Percentiles rank a stretch among this genome's conserved stretches.
Conservation (phyloP, 2,329 filamentous ascomycete genomes). For the Fusarium clavum region DNA sequence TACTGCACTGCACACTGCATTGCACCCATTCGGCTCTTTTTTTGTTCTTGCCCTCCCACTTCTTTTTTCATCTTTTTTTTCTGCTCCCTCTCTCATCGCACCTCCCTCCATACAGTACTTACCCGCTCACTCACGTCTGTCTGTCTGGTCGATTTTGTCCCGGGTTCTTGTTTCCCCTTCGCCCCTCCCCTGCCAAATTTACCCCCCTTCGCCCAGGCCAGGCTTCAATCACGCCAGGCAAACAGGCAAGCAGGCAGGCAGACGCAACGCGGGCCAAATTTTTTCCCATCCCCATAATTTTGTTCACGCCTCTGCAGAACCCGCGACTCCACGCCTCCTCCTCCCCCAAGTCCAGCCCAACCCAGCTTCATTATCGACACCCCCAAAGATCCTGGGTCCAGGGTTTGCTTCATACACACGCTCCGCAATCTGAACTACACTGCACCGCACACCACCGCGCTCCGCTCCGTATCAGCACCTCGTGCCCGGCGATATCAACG, state of each 20-base stretch:
- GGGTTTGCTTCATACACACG: slow-evolving; percentile 47
- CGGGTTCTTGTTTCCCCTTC: slow-evolving; percentile 46
- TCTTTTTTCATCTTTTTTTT: slow-evolving; percentile 12
- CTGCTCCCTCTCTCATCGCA: slow-evolving; percentile 25
- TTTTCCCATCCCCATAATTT: slow-evolving; percentile 45
- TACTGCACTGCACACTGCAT: slow-evolving; percentile 12
- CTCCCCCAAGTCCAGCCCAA: slow-evolving; percentile 49
- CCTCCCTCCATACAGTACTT: slow-evolving; percentile 16
- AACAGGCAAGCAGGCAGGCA: slow-evolving; percentile 22
- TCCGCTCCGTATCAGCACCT: slow-evolving; percentile 42
- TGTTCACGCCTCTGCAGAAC: slow-evolving; percentile 52
- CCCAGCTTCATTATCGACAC: slow-evolving; percentile 55
- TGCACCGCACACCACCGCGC: slow-evolving; percentile 41
- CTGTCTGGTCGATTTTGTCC: slow-evolving; percentile 17
- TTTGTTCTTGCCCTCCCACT: slow-evolving; percentile 37
- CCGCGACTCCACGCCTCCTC: slow-evolving; percentile 54
- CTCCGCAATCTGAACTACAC: slow-evolving; percentile 45
- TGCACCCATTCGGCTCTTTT: slow-evolving; percentile 32
- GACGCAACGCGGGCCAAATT: slow-evolving; percentile 27
- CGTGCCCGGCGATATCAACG: slow-evolving; percentile 39
- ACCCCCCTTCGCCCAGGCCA: slow-evolving; percentile 14
- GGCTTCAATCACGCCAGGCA: slow-evolving; percentile 34
- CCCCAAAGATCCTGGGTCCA: slow-evolving; percentile 51
- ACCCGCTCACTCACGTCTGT: slow-evolving; percentile 1
- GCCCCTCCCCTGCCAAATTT: slow-evolving; percentile 37